Evolutionary conservation across 345 rosid species (phyloP), one percentile per base, ranked within the genome.

Genomic region (Linum usitatissimum): DNA sequence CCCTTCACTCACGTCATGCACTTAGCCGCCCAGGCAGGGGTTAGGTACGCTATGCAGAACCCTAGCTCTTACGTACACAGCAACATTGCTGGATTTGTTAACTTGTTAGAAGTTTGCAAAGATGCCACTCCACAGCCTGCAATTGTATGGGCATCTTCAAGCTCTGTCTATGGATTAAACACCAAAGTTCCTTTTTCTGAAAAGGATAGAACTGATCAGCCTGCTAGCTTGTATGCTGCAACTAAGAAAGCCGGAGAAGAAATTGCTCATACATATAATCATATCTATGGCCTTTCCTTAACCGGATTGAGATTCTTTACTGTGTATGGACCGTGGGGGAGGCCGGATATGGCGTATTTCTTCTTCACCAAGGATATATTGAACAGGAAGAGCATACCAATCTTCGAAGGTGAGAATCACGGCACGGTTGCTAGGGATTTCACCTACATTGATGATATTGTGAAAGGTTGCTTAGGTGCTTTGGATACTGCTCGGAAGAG

Each of bases 271-370:
- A 86, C 97, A n/a, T 90, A 90, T 65, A 90, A 86, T 64, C 97
- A 90, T 66, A 90, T 90, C 57, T 83, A 90, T 60, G 97, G 97
- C 0, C 77, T 90, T 60, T 90, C 97, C 0, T 76, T 90, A 30
- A 90, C 97, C 2, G 97, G 95, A 23, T 69, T 90, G 64, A 73
- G 97, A 55, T 90, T 90, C 57, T 90, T 90, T 75, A 90, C 97
- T 0, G 97, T 90, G 28, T 90, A 90, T 57, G 97, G 97, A 1
- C 97, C 95, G 1, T 87, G 97, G 97, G 97, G 97, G 14, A 83
- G 95, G 64, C 95, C 97, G 3, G 97, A 90, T 73, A 90, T 90
- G 97, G 95, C 95, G 5, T 90, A 90, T 72, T 90, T 90, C 83
- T 90, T 87, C 72, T 90, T 90, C 71, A 86, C 96, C 0, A 90